phyloP scores from a whole-genome alignment of 2,329 filamentous ascomycete species.

The Purpureocillium lavendulum region DNA sequence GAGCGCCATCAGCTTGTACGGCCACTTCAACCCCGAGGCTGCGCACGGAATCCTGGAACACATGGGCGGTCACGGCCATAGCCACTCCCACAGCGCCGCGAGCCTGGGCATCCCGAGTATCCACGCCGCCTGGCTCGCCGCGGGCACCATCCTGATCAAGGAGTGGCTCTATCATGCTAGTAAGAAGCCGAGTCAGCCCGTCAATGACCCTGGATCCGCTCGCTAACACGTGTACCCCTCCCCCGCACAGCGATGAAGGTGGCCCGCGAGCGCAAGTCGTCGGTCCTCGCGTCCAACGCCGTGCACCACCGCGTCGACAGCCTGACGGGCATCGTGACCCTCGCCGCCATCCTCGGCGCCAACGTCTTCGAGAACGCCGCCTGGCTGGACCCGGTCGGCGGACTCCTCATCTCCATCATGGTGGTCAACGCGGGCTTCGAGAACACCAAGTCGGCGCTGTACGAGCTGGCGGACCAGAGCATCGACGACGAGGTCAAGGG shows the following conservation, averaged over 20 bases:
- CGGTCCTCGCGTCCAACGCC: constrained; percentile 90
- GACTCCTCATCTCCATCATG: constrained; percentile 85
- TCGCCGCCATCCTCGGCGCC: constrained; percentile 80
- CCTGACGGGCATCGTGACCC: constrained; percentile 86
- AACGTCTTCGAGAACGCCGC: constrained; percentile 78
- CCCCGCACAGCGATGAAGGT: constrained; percentile 74
- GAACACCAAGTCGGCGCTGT: constrained; percentile 74
- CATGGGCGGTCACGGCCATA: constrained; percentile 54
- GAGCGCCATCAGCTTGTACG: constrained; percentile 58
- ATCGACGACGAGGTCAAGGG: constrained; percentile 78
- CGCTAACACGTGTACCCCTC: constrained; percentile 8
- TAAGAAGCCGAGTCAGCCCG: constrained; percentile 55
- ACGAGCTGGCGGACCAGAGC: constrained; percentile 84
- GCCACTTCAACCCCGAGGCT: constrained; percentile 65
- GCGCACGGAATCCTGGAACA: constrained; percentile 56
- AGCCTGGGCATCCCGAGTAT: constrained; percentile 61
- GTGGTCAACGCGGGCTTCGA: constrained; percentile 83
- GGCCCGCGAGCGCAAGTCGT: constrained; percentile 86
- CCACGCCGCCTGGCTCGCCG: constrained; percentile 90
- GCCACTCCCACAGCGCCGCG: constrained; percentile 46
- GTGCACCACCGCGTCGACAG: constrained; percentile 96
- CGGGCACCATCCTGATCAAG: constrained; percentile 82
- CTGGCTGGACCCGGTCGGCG: constrained; percentile 92
- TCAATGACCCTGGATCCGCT: neutral
- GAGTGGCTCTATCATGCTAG: constrained; percentile 97